phyloP scores from a whole-genome alignment of 164 flowering plant species.

The Dillenia suffruticosa region DNA sequence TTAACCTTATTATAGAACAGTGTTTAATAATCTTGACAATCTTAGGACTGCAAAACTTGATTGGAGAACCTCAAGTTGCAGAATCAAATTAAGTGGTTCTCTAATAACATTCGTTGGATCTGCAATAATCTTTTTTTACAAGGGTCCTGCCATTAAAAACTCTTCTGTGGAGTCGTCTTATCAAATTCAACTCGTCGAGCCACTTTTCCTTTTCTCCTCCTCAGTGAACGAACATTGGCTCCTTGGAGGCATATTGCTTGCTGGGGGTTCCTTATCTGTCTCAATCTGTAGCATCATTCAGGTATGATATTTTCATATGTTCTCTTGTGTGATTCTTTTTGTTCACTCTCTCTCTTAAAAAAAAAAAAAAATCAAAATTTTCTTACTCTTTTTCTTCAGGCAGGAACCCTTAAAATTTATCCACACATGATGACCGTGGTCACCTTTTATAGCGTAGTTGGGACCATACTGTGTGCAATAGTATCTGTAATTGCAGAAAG shows the following conservation, averaged over 20 bases:
- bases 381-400: conserved; percentile 13
- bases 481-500: conserved; percentile 28
- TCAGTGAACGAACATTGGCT: not conserved
- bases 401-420: conserved; percentile 24
- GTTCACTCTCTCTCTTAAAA: not conserved
- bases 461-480: conserved; percentile 26
- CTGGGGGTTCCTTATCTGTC: not conserved
- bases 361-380: not conserved
- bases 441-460: conserved; percentile 29
- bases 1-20: too few species aligned
- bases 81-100: not conserved
- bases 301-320: not conserved
- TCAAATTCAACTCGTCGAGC: not conserved
- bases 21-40: too few species aligned
- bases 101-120: not conserved
- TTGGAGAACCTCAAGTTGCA: not conserved
- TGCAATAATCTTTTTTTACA: not conserved
- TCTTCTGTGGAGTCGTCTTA: not conserved
- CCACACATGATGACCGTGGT: conserved; percentile 37
- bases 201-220: not conserved
- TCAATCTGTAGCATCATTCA: not conserved
- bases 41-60: not conserved
- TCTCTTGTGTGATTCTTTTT: too few species aligned
- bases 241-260: not conserved
- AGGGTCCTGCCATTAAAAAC: not conserved